Evolutionary conservation across 345 rosid genomes (phyloP).

Genomic region (Luvunga scandens): DNA sequence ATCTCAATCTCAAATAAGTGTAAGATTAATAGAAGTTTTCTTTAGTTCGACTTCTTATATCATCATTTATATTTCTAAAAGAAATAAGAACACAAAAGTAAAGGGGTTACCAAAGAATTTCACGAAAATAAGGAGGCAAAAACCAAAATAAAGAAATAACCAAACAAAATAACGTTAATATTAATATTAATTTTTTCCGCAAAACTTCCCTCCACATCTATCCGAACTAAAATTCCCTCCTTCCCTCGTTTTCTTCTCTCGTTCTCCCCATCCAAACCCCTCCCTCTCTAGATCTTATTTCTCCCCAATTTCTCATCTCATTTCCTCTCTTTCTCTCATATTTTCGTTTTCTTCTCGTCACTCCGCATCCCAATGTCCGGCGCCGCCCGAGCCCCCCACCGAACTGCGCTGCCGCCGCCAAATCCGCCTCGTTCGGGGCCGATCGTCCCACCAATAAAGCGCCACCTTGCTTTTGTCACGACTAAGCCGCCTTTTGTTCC

Average conservation of each 20-base stretch:
- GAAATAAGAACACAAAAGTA: neutral
- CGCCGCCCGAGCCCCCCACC: constrained; percentile 44
- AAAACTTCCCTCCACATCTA: constrained; percentile 69
- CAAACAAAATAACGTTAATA: neutral
- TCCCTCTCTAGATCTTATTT: constrained; percentile 17
- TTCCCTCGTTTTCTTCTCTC: constrained; percentile 67
- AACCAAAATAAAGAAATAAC: neutral
- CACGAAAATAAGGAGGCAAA: neutral
- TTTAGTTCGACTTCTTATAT: neutral
- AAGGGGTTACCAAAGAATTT: neutral
- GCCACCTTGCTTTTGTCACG: constrained; percentile 71
- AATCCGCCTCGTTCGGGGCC: constrained; percentile 31
- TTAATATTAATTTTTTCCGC: constrained; percentile 2
- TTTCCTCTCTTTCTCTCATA: neutral
- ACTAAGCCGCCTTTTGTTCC: constrained; percentile 72
- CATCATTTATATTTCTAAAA: neutral
- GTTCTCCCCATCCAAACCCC: constrained; percentile 3
- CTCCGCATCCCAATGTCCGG: constrained; percentile 44
- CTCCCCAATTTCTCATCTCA: neutral
- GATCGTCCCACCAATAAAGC: constrained; percentile 65
- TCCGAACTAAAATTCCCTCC: constrained; percentile 68
- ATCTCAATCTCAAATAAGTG: neutral
- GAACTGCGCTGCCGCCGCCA: constrained; percentile 35
- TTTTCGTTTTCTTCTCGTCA: neutral
- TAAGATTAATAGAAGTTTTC: neutral